Evolutionary conservation across 345 rosid species (phyloP).

Genomic region (Excoecaria agallocha): DNA sequence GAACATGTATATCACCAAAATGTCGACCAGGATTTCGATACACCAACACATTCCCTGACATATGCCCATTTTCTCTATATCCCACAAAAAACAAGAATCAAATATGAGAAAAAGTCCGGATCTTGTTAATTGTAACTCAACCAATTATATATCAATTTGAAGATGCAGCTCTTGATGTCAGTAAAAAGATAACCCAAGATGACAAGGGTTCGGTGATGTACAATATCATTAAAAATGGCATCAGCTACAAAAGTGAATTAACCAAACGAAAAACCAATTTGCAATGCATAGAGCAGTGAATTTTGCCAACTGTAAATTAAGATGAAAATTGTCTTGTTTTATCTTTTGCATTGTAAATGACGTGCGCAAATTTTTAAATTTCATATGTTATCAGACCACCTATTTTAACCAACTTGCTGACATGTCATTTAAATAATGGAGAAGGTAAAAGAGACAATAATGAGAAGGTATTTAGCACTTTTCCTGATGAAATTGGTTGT

Average conservation of each 20-base stretch:
- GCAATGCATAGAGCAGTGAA: background rate
- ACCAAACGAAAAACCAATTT: background rate
- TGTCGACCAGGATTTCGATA: slow-evolving; percentile 81
- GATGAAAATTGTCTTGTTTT: no score
- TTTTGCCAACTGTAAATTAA: background rate
- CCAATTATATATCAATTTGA: background rate
- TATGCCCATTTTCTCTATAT: slow-evolving; percentile 59
- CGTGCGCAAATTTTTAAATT: no score
- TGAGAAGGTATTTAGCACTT: no score
- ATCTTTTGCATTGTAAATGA: no score
- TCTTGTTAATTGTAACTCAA: background rate
- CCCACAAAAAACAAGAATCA: slow-evolving; percentile 7
- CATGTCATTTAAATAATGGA: no score
- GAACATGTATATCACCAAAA: slow-evolving; percentile 75
- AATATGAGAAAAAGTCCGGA: background rate
- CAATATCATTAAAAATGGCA: background rate
- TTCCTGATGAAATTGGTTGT: no score
- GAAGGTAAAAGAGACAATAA: no score
- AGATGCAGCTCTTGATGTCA: background rate
- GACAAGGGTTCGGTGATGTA: background rate
- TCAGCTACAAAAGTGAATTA: background rate
- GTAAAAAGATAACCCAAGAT: background rate
- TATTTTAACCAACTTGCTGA: no score
- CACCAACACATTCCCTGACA: slow-evolving; percentile 75
- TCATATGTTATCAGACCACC: no score